Base-by-base conservation (phyloP, 805 yeast genomes). In the Debaryomyces prosopidis region DNA sequence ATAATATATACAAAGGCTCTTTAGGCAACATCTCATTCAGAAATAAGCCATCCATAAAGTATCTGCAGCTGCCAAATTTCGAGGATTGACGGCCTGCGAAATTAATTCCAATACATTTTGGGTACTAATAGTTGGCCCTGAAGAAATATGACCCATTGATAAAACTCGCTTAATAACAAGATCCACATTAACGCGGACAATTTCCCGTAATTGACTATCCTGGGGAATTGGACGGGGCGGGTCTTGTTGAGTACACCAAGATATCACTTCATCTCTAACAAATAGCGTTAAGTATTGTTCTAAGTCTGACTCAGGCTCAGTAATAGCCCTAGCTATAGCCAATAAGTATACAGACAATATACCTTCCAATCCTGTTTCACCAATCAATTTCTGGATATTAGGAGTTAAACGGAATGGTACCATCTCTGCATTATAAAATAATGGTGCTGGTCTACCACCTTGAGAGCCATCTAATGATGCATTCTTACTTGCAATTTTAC, bases 341-440 rank as follows among this genome's bases (percentile, higher is more conserved):
- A 91, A 81, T 39, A 94, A 73, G 54, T 90, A 82, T 47, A 89
- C 89, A 1, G 97, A 83, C 51, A 90, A 80, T 14, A 95, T 76
- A 40, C 99, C 99, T 65, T 94, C 99, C 57, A 90, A 70, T 4
- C 90, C 89, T n/a, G 91, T 82, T 48, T 91, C 96, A 40, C 99
- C 98, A 71, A 94, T 89, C 59, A 94, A 75, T 52, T 85, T 84
- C 64, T 94, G 99, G 45, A 95, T 80, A 61, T 95, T 94, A 16
- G 99, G 99, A 5, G 99, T 92, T 59, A 94, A 76, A 60, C 99
- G 78, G 77, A 94, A 94, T 37, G 99, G 98, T 40, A 94, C 97
- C 51, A 90, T 82, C 62, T 94, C 99, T 12, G 90, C 81, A 53
- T 91, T 89, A 62, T 85, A 85, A 75, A 92, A 91, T 19, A 92